These are phyloP conservation scores for Kokia cookei DNA, from an alignment of 441 rosid species.

Conservation along the genomic window DNA sequence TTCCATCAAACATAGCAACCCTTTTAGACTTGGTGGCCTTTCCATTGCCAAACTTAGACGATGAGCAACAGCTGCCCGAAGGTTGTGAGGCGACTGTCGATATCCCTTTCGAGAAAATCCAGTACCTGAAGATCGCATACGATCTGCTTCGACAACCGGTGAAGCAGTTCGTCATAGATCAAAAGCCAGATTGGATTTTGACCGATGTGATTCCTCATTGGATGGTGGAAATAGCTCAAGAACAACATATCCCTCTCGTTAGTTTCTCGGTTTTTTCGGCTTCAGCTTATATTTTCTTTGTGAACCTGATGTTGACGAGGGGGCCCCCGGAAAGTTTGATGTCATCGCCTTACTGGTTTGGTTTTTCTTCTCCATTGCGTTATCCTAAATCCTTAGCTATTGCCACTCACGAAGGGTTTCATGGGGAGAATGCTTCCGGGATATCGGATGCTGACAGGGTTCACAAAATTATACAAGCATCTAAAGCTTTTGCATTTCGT, in stretches of 20 bases:
- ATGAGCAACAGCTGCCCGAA: neutral
- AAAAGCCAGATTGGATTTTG: constrained; percentile 15
- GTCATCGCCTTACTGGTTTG: constrained; percentile 18
- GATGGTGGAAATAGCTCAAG: constrained; percentile 16
- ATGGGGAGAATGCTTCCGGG: constrained; percentile 16
- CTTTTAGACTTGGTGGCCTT: constrained; percentile 12
- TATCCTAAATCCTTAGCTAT: constrained; percentile 5
- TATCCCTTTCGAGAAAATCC: constrained; percentile 14
- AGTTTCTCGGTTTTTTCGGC: constrained; percentile 11
- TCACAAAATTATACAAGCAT: neutral
- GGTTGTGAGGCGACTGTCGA: constrained; percentile 30
- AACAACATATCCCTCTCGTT: constrained; percentile 2
- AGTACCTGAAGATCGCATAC: constrained; percentile 17
- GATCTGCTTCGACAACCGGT: constrained; percentile 21
- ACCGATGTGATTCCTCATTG: constrained; percentile 8
- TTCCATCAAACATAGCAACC: constrained; percentile 3
- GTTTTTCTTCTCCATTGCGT: constrained; percentile 20
- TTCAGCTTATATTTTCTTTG: neutral
- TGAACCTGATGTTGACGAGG: neutral
- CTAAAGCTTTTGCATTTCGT: constrained; percentile 19
- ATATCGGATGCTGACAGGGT: constrained; percentile 5
- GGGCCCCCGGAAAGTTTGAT: constrained; percentile 11
- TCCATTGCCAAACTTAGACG: constrained; percentile 7
- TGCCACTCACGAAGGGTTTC: neutral
- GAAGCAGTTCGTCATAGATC: constrained; percentile 7